Conservation (phyloP, 78 protist species). For the Ministeria vibrans region DNA sequence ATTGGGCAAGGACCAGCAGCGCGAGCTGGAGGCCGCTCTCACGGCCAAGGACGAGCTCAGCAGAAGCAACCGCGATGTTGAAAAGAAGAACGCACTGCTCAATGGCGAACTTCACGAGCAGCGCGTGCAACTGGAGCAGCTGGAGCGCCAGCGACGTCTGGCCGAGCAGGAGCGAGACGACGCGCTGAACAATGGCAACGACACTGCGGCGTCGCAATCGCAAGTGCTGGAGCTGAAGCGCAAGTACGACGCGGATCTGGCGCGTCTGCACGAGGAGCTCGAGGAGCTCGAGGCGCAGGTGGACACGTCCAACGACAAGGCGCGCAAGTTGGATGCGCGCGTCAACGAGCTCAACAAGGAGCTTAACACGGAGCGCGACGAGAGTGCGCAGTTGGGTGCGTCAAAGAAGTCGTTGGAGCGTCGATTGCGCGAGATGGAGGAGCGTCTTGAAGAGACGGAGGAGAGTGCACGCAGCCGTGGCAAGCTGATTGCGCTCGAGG, state of each 20-base stretch:
- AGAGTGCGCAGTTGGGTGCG: neutral
- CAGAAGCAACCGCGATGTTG: conserved; percentile 12
- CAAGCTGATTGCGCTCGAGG: neutral
- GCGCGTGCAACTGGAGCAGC: conserved; percentile 8
- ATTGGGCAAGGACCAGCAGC: conserved; percentile 13
- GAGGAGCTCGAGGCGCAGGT: conserved; percentile 6
- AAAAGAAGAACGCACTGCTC: conserved; percentile 12
- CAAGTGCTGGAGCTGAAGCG: conserved; percentile 11
- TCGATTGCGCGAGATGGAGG: neutral
- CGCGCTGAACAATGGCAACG: neutral
- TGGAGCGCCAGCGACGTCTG: conserved; percentile 15
- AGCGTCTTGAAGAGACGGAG: conserved; percentile 10
- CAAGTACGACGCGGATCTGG: conserved; percentile 20
- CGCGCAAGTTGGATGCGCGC: neutral
- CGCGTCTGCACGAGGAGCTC: conserved; percentile 20
- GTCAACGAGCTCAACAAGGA: conserved; percentile 16
- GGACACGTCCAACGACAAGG: neutral
- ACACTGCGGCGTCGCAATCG: neutral
- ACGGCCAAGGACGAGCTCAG: conserved; percentile 2
- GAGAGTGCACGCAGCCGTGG: neutral
- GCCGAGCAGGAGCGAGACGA: conserved; percentile 45
- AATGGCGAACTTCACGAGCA: neutral
- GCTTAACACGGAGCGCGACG: conserved; percentile 7
- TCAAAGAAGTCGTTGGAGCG: neutral
- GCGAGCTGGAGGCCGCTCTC: conserved; percentile 12